Base-by-base conservation (phyloP, 306 rosid genomes). In the Arachis stenosperma region DNA sequence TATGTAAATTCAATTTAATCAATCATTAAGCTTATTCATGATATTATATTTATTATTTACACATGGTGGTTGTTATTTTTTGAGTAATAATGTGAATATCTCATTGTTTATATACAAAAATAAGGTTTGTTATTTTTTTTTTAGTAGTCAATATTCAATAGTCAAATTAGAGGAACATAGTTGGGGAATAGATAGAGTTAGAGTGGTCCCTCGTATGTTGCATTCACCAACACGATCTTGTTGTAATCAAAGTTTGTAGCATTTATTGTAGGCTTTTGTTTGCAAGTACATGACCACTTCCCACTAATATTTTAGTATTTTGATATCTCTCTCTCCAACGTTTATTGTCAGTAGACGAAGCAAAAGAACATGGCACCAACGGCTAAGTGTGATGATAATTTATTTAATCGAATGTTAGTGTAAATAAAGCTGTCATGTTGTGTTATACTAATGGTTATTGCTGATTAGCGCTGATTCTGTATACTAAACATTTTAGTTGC, bases 191-290 rank as follows among this genome's bases (percentile, higher is more conserved):
- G 73, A 63, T 6, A 43, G 58, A 61, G 81, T 41, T 54, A 46
- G 14, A 70, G 87, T 79, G 87, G 87, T 83, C 87, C 87, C 81
- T 33, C 4, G 4, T 22, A 66, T 74, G 68, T 48, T 64, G 44
- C 64, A 29, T 72, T 83, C 71, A 63, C 8, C 40, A 70, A 73
- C 67, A 80, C 57, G 77, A 6, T 8, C 9, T 8, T 67, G 76
- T 84, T 79, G 56, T 15, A 69, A 10, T 61, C 63, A 63, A 72
- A 39, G 40, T 50, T 30, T 43, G 41, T 39, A 39, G 75, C 79
- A 80, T 77, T 69, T 60, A 76, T 80, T 76, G 50, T 59, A 72
- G 68, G 47, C 30, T 58, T 61, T 75, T 5, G 76, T 42, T 14
- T 77, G 62, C 63, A 72, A 53, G 65, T 53, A 36, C 60, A 4